Conservation (phyloP, 2,329 filamentous ascomycete genomes). For the Claviceps humidiphila region DNA sequence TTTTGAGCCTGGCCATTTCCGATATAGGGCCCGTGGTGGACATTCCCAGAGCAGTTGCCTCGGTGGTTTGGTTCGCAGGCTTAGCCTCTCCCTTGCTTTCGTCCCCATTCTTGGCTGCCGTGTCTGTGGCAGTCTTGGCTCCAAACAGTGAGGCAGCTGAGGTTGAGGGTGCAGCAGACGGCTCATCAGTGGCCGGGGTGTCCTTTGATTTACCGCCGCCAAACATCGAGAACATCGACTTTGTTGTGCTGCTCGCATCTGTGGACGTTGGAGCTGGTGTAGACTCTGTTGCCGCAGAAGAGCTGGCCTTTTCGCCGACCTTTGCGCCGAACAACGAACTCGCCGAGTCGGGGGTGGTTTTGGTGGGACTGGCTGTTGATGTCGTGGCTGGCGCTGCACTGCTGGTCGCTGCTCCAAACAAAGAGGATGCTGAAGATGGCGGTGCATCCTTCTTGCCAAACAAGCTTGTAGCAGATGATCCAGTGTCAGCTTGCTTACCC, state of each 20-base stretch:
- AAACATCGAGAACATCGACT: conserved; percentile 9
- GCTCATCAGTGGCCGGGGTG: conserved; percentile 16
- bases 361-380: conserved; percentile 12
- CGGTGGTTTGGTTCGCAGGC: conserved; percentile 15
- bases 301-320: conserved; percentile 20
- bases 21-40: conserved; percentile 74
- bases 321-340: conserved; percentile 28
- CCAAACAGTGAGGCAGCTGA: conserved; percentile 18
- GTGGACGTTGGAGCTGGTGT: conserved; percentile 12
- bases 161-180: conserved; percentile 13
- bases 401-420: conserved; percentile 14
- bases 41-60: conserved; percentile 40
- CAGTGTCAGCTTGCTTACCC: conserved; percentile 14
- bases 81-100: conserved; percentile 16
- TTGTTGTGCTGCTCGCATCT: conserved; percentile 3
- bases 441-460: conserved; percentile 14
- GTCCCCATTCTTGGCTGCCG: conserved; percentile 8
- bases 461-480: conserved; percentile 9
- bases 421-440: conserved; percentile 9
- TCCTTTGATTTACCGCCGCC: conserved; percentile 11
- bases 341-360: conserved; percentile 11
- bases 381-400: conserved; percentile 11
- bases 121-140: conserved; percentile 19
- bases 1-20: conserved; percentile 80
- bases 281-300: conserved; percentile 17